Evolutionary conservation across 768 basidiomycete species (phyloP).

Genomic region (Hygrocybe coccinea): DNA sequence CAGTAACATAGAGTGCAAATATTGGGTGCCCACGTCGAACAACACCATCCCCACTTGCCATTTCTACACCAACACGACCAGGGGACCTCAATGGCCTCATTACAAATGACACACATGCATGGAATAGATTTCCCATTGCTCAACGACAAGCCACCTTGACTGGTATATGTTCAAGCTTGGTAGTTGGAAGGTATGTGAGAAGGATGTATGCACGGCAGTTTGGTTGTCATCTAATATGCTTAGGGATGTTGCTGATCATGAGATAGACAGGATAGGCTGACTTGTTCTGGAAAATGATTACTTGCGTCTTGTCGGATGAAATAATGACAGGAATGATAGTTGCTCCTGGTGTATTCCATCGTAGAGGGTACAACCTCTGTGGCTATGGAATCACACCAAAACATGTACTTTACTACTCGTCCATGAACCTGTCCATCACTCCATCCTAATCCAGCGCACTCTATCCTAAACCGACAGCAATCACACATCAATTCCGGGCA

Average conservation of each 20-base stretch:
- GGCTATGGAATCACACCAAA: no score
- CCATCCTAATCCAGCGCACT: no score
- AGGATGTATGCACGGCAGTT: conserved; percentile 31
- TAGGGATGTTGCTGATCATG: conserved; percentile 37
- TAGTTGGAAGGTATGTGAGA: conserved; percentile 38
- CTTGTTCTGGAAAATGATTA: conserved; percentile 36
- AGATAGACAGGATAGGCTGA: conserved; percentile 41
- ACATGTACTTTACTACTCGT: no score
- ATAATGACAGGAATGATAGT: conserved; percentile 36
- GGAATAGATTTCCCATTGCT: conserved; percentile 34
- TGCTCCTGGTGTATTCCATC: conserved; percentile 20
- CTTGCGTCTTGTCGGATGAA: conserved; percentile 38
- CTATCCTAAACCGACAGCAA: no score
- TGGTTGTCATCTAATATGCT: conserved; percentile 28
- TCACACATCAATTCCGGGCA: no score
- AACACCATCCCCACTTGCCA: conserved; percentile 30
- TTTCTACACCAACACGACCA: conserved; percentile 26
- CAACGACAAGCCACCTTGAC: conserved; percentile 25
- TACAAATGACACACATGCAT: conserved; percentile 29
- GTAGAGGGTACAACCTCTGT: no score
- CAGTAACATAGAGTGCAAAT: conserved; percentile 34
- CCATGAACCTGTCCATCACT: no score
- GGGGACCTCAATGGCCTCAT: conserved; percentile 25
- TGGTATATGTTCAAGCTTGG: conserved; percentile 29
- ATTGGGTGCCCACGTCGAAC: conserved; percentile 31